Evolutionary conservation across 2,329 filamentous ascomycete species (phyloP).

Genomic region (Diaporthe sp.): DNA sequence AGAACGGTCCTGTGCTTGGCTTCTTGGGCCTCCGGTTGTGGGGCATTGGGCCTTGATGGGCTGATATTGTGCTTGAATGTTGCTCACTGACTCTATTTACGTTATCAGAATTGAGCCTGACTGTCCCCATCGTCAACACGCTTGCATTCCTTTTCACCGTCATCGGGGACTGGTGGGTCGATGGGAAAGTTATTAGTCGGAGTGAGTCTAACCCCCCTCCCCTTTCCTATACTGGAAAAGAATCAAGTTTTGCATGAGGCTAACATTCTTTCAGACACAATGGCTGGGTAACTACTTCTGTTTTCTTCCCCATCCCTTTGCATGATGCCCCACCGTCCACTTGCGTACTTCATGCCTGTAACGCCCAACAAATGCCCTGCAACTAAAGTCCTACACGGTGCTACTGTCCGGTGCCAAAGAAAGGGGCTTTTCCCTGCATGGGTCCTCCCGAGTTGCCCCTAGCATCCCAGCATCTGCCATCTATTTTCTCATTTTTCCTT

Average conservation of each 20-base stretch:
- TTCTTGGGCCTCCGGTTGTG: neutral
- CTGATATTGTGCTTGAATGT: neutral
- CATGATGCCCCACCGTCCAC: neutral
- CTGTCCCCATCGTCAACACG: conserved; percentile 95
- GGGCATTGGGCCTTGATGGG: conserved; percentile 12
- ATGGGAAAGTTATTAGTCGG: conserved; percentile 88
- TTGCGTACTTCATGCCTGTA: neutral
- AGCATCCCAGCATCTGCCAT: neutral
- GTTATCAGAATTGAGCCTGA: conserved; percentile 84
- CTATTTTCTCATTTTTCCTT: neutral
- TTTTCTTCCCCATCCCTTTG: neutral
- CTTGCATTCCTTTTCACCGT: conserved; percentile 97
- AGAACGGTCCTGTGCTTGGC: neutral
- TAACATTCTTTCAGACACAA: conserved; percentile 72
- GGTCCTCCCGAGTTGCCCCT: neutral
- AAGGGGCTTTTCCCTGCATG: neutral
- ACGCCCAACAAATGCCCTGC: neutral
- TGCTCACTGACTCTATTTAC: neutral
- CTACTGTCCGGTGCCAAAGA: neutral
- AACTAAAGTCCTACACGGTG: neutral
- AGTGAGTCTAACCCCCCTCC: conserved; percentile 61
- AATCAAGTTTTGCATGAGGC: neutral
- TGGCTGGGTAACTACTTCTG: conserved; percentile 62
- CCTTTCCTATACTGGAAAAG: neutral
- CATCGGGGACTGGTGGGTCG: conserved; percentile 93